Percentiles rank a stretch among this genome's conserved stretches.
These are phyloP conservation scores for Coemansia sp. DNA, from an alignment of 192 early-diverging fungal species.

Conservation along the genomic window DNA sequence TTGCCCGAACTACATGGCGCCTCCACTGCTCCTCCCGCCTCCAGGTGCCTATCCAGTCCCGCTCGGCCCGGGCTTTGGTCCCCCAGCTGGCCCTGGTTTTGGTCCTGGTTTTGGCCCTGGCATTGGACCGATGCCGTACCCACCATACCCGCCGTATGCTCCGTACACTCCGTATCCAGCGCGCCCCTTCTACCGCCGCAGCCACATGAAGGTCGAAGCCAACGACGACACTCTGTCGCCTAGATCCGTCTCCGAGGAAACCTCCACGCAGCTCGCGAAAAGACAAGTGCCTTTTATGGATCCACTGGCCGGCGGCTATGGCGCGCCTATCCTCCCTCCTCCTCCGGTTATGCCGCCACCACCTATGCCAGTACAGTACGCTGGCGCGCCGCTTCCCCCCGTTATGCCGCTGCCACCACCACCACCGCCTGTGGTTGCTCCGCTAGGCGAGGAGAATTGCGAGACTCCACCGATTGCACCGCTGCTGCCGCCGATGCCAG, in stretches of 20 bases:
- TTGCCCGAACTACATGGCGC: constrained; percentile 45
- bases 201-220: not conserved
- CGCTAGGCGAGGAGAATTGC: constrained; percentile 28
- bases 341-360: constrained; percentile 6
- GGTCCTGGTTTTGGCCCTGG: not conserved
- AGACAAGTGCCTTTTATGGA: constrained; percentile 4
- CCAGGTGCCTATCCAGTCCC: constrained; percentile 29
- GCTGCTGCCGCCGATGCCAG: constrained; percentile 16
- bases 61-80: constrained; percentile 14
- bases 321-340: constrained; percentile 1
- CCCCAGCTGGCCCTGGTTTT: not conserved
- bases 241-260: constrained; percentile 24
- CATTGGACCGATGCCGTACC: constrained; percentile 14
- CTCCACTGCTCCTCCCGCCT: constrained; percentile 40
- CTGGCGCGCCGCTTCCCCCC: constrained; percentile 8
- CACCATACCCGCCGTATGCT: constrained; percentile 8
- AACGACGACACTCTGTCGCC: constrained; percentile 11
- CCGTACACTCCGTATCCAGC: constrained; percentile 12
- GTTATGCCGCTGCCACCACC: constrained; percentile 9
- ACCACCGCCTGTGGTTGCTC: constrained; percentile 8
- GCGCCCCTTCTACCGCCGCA: constrained; percentile 24
- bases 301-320: constrained; percentile 5
- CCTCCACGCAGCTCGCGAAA: not conserved
- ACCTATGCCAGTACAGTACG: constrained; percentile 18
- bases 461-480: constrained; percentile 23